These are phyloP conservation scores for Amanita polypyramis DNA, from an alignment of 768 basidiomycete species.

Conservation along the genomic window DNA sequence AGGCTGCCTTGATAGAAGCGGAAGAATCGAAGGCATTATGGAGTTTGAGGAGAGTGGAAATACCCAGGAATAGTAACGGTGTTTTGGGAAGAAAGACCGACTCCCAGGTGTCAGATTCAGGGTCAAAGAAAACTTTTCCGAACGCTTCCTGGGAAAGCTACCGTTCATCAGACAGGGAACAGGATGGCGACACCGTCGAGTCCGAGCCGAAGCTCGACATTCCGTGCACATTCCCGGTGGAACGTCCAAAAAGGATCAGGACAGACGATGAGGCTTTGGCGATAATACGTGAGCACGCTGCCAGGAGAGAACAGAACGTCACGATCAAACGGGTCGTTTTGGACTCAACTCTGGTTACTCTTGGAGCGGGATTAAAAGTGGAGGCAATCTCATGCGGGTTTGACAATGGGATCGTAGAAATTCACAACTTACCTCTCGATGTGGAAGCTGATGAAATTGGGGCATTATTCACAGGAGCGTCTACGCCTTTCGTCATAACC, in stretches of 20 bases:
- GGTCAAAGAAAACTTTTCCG: too few species aligned
- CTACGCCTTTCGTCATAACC: constrained; percentile 13
- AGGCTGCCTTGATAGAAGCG: background rate
- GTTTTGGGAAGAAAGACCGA: too few species aligned
- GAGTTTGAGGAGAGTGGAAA: background rate
- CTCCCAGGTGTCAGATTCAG: too few species aligned
- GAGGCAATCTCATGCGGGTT: constrained; percentile 11
- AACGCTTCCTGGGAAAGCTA: too few species aligned
- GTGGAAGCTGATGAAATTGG: constrained; percentile 8
- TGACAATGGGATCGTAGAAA: constrained; percentile 9
- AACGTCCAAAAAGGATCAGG: background rate
- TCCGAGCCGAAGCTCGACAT: background rate
- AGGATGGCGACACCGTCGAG: background rate
- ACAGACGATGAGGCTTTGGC: background rate
- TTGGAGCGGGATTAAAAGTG: constrained; percentile 13
- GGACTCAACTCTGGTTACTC: constrained; percentile 12
- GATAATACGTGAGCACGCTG: background rate
- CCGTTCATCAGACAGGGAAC: too few species aligned
- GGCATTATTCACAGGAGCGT: constrained; percentile 5
- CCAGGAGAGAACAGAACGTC: background rate
- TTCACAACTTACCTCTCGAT: constrained; percentile 11
- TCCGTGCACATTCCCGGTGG: background rate
- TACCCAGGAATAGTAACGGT: background rate
- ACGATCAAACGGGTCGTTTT: background rate
- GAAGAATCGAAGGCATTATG: background rate